Base-by-base conservation (phyloP, 768 basidiomycete genomes). In the Amanita thiersii region DNA sequence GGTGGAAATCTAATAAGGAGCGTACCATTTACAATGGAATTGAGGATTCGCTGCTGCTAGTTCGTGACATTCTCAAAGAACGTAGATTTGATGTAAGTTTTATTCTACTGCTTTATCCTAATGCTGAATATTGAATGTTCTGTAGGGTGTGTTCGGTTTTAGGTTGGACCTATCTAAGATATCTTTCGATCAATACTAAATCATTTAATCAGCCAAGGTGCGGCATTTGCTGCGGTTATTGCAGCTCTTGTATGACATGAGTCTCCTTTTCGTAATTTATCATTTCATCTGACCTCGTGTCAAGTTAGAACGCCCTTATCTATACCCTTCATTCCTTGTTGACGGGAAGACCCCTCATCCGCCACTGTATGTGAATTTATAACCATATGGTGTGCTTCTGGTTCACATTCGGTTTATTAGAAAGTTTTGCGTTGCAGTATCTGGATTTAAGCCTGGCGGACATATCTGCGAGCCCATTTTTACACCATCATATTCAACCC, bases 61-160 rank as follows among this genome's bases (percentile, higher is more conserved):
- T 90, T 17, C 71, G 68, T 48, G 77, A 81, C 28, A 55, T 79
- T 5, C 59, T 91, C 45, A 64, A 62, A 45, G 65, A 64, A 38
- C 71, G 77, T 45, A 73, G 54, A 24, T 89, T 83, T 58, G 78
- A 86, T 61, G 86, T 85, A 47, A 45, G 79, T 34, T 26, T 14
- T 40, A 10, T 50, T 31, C 19, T 39, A 42, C 30, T 43, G 20
- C 31, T 29, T 14, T 18, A 31, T 49, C 38, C 32, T 32, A 40
- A n/a, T 29, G 4, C 32, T 45, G 46, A 44, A 40, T 39, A 40
- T 28, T 24, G 40, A 30, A 49, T 30, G 15, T 23, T n/a, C 25
- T 40, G 14, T 50, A 88, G 84, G 86, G 85, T 19, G 73, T 88
- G 5, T 71, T 89, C 52, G 86, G 86, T 4, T 88, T 88, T 55